Base-by-base conservation (phyloP, 352 stramenopile species). In the Saprolegnia parasitica region DNA sequence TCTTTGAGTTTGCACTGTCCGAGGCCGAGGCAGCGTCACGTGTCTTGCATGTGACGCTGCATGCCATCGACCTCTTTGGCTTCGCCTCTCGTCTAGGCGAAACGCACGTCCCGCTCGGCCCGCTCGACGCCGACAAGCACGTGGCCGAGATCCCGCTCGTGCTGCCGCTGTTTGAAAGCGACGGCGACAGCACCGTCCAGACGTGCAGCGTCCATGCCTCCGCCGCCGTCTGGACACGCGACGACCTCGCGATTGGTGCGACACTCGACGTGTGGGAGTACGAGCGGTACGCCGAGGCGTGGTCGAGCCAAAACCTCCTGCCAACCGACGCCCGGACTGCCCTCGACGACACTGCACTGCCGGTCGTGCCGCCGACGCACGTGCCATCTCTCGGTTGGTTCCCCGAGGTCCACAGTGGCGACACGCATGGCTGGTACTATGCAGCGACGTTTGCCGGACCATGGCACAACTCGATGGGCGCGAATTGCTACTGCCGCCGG, bases 341-440 rank as follows among this genome's bases (percentile, higher is more conserved):
- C 65, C 29, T 35, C 29, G 29, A 88, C 24, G 79, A 80, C 39
- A 82, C 91, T 62, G 73, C 73, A 3, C 42, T 82, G 8, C 86
- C 86, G 6, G 81, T 78, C 32, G 80, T 87, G 26, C 86, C 86
- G 0, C 72, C 66, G 13, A 74, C 16, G 11, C 54, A 84, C 56
- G 67, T 93, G 42, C 3, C 42, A 8, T 49, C 42, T 5, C 83
- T 90, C 37, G 87, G 83, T 10, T 95, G 87, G 87, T 87, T 81
- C 16, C 75, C 90, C 21, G 84, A 93, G 47, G 78, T 90, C 1
- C 81, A 81, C 5, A 82, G 90, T 67, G 87, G 87, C 67, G 87
- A 93, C 62, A 84, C 86, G 71, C 84, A 90, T 63, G 87, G 87
- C 20, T 95, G 87, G 87, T 85, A 91, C 74, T 95, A 95, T 71